These are phyloP conservation scores for Beauveria varroae DNA, from an alignment of 2,329 filamentous ascomycete species.

Conservation along the genomic window DNA sequence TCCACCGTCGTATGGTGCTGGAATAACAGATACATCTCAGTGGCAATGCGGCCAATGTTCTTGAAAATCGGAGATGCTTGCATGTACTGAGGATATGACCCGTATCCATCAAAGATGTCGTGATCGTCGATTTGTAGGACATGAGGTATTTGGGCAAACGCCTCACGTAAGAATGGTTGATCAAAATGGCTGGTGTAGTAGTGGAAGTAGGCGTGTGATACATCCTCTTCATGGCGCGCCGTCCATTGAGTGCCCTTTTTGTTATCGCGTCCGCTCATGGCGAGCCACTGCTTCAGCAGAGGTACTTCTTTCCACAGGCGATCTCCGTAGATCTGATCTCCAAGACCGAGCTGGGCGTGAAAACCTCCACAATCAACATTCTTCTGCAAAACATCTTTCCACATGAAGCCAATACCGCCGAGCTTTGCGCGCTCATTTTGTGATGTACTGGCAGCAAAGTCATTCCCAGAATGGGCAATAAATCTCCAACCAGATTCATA, in stretches of 20 bases:
- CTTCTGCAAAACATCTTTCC: conserved; percentile 97
- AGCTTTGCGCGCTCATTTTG: conserved; percentile 78
- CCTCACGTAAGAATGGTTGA: conserved; percentile 87
- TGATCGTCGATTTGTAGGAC: conserved; percentile 91
- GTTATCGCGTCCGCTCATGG: conserved; percentile 87
- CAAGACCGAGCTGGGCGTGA: conserved; percentile 84
- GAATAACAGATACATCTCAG: conserved; percentile 97
- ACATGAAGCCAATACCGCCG: conserved; percentile 91
- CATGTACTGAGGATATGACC: conserved; percentile 97
- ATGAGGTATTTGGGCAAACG: conserved; percentile 95
- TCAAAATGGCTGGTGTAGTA: conserved; percentile 99
- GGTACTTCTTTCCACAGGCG: conserved; percentile 94
- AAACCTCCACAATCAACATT: conserved; percentile 95
- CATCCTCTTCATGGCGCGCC: conserved; percentile 89
- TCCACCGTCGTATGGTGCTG: conserved; percentile 96
- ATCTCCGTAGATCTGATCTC: conserved; percentile 93
- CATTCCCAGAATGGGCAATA: conserved; percentile 91
- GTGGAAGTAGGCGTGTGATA: conserved; percentile 94
- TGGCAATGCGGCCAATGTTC: conserved; percentile 90
- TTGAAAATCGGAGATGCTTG: conserved; percentile 97
- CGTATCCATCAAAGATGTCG: conserved; percentile 97
- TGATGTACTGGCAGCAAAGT: conserved; percentile 83
- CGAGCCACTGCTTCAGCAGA: conserved; percentile 87
- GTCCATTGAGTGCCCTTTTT: conserved; percentile 89
- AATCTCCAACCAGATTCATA: conserved; percentile 92